Percentiles rank a stretch among this genome's conserved stretches.
phyloP scores from a whole-genome alignment of 1,139 yeast genomes.

The Hyphopichia buzzinii region DNA sequence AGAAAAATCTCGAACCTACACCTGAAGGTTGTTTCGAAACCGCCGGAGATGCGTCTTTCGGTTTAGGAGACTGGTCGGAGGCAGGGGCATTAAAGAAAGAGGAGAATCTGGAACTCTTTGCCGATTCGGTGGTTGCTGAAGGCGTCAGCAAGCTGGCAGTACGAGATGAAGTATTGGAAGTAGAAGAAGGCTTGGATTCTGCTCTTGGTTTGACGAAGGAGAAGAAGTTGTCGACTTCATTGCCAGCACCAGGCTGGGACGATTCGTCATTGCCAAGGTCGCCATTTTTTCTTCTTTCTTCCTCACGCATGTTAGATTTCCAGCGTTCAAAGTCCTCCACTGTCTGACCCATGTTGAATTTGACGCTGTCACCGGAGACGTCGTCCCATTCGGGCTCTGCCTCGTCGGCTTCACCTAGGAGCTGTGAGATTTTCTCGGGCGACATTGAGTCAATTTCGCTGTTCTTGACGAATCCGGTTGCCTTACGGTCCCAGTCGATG shows the following conservation, averaged over 20 bases:
- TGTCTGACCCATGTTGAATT: slow-evolving; percentile 52
- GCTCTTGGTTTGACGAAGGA: slow-evolving; percentile 39
- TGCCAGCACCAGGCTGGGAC: slow-evolving; percentile 23
- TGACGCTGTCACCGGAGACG: slow-evolving; percentile 27
- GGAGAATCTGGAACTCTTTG: slow-evolving; percentile 46
- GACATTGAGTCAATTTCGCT: slow-evolving; percentile 29
- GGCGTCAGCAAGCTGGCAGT: slow-evolving; percentile 12
- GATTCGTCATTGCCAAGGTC: slow-evolving; percentile 29
- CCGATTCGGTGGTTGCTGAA: slow-evolving; percentile 10
- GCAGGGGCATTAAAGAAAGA: slow-evolving; percentile 38
- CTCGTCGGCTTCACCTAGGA: slow-evolving; percentile 42
- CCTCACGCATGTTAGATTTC: slow-evolving; percentile 59
- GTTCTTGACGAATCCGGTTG: slow-evolving; percentile 19
- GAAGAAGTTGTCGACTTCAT: slow-evolving; percentile 54
- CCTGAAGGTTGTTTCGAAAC: neutral
- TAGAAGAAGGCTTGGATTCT: slow-evolving; percentile 8
- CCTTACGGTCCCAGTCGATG: slow-evolving; percentile 29
- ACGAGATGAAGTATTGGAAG: slow-evolving; percentile 7
- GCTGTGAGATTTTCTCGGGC: slow-evolving; percentile 29
- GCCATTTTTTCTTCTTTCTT: slow-evolving; percentile 54
- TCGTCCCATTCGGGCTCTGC: slow-evolving; percentile 56
- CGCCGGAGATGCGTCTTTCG: slow-evolving; percentile 3
- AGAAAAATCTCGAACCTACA: slow-evolving; percentile 16
- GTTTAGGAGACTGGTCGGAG: slow-evolving; percentile 6
- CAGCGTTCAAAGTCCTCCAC: slow-evolving; percentile 72